Evolutionary conservation across 2,329 filamentous ascomycete genomes (phyloP).

Genomic region (Huntiella decipiens): DNA sequence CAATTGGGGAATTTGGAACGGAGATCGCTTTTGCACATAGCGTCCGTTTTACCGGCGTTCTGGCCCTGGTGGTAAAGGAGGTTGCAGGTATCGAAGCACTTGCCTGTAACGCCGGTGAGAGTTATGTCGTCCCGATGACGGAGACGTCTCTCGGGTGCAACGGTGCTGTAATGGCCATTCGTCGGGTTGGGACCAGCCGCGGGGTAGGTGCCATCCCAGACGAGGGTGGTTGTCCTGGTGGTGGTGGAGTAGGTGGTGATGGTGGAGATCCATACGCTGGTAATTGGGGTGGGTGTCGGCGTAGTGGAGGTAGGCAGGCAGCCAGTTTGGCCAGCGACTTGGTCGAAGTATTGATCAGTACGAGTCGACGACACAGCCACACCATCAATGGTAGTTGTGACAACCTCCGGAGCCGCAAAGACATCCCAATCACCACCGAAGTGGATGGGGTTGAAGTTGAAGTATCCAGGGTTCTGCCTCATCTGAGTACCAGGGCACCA

Average conservation of each 20-base stretch:
- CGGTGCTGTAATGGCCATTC: not conserved
- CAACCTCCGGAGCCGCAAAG: conserved; percentile 28
- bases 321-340: conserved; percentile 14
- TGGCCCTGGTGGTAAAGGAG: not conserved
- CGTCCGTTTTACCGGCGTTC: not conserved
- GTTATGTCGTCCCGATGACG: not conserved
- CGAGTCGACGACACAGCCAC: conserved; percentile 24
- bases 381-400: conserved; percentile 20
- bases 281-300: not conserved
- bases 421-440: conserved; percentile 47
- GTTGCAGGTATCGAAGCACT: not conserved
- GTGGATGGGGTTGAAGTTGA: conserved; percentile 38
- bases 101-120: not conserved
- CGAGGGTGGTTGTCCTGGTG: not conserved
- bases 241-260: not conserved
- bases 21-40: not conserved
- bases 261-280: not conserved
- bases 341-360: conserved; percentile 37
- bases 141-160: not conserved
- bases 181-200: not conserved
- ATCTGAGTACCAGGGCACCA: not conserved
- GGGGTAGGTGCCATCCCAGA: not conserved
- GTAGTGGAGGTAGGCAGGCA: conserved; percentile 1
- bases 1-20: too few relatives aligned
- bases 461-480: conserved; percentile 31